Evolutionary conservation across 148 eudicot genomes (phyloP), one percentile per base, ranked within the genome.

Genomic region (Gaultheria prostrata): DNA sequence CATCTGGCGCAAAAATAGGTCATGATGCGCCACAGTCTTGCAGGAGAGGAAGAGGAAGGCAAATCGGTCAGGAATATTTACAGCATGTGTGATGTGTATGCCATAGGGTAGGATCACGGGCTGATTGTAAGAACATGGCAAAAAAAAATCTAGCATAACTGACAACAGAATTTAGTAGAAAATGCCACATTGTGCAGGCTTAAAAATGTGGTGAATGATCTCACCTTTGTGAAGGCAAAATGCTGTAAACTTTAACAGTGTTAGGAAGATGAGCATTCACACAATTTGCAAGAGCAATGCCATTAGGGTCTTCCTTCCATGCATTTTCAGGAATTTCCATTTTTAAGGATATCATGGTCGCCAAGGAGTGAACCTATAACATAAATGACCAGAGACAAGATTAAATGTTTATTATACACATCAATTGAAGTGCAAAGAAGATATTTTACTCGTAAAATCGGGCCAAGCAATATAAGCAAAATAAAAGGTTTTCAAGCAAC

Each of bases 321-420:
- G 98, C 98, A 88, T 77, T 83, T 39, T 88, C 92, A 9, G 98
- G 98, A 67, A 96, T 94, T 87, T 94, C 98, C 94, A 96, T 82
- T 76, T 96, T 96, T n/a, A 94, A 87, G 43, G 98, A 92, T 90
- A 96, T 94, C 56, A 90, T 94, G 53, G 98, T 96, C 7, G 98
- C 92, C 84, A 94, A 86, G 9, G 98, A 96, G 82, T 96, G 98
- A 86, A 96, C 98, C 93, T 95, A 88, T 56, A 75, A 80, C 32
- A 76, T 33, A 71, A 76, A 32, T 48, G 30, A 80, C 54, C 80
- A 79, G 30, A 80, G 59, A 75, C 6, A 50, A 70, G 59, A 67
- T 80, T 69, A 81, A 1, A 33, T 69, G 26, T 50, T 33, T 67
- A 48, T 8, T 11, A 43, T 43, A 82, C 15, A 10, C 30, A 73